Base-by-base conservation (phyloP, 164 flowering plant genomes). In the Liriodendron chinense region DNA sequence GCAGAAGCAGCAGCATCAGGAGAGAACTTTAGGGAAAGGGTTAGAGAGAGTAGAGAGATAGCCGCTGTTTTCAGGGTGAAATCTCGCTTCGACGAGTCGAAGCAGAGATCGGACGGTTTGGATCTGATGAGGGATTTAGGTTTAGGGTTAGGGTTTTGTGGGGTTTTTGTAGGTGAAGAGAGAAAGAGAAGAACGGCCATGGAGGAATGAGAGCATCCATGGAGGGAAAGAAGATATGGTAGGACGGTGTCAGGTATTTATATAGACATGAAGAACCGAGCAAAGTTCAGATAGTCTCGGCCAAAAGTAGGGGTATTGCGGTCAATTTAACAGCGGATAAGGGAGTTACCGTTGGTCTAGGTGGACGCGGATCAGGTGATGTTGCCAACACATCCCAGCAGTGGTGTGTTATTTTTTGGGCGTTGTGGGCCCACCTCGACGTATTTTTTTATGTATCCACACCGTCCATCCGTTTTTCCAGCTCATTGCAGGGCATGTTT, bases 31-130 rank as follows among this genome's bases (percentile, higher is more conserved):
- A 78, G 75, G 22, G 72, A 47, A 16, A 81, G 67, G 66, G 76
- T 63, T 21, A 87, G 71, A 12, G 86, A 82, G 59, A 83, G 25
- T 47, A 82, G 18, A 65, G 80, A 82, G 65, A 90, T 74, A 3
- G 88, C 75, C 26, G 86, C 50, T 14, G 88, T 83, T 73, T 76
- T 82, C 72, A 85, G 70, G 57, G 83, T 61, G 49, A 89, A 78
- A 1, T 84, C 82, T 79, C 97, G 79, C 80, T 80, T 89, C 6
- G 87, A 81, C 28, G 65, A 57, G 74, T 66, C 53, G 76, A 47
- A 65, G 72, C 59, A 68, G 68, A 74, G n/a, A 53, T 23, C 28
- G 22, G 69, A 23, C 48, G 78, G 16, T 74, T 68, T 72, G 13
- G 57, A 49, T 8, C 20, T 69, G 59, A 13, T 10, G 3, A 70